Conservation (phyloP, 164 flowering plant species). For the Tinospora cordifolia region DNA sequence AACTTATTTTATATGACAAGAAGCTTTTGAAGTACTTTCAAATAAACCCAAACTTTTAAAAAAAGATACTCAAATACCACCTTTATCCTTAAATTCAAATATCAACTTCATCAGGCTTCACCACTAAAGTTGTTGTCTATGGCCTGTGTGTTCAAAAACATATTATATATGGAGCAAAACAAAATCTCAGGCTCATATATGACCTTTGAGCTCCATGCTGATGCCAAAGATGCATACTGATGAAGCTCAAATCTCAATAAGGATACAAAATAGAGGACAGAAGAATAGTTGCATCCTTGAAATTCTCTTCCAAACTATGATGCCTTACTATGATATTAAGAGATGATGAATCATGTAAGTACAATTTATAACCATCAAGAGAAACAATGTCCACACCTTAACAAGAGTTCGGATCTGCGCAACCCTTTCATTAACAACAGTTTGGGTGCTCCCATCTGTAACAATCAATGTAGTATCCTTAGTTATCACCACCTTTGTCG, state of each 20-base stretch:
- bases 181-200: background rate
- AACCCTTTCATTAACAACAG: slow-evolving; percentile 64
- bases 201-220: background rate
- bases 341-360: background rate
- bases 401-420: slow-evolving; percentile 52
- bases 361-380: background rate
- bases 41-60: too few species aligned
- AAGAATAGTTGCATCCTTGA: background rate
- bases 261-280: background rate
- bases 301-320: too few species aligned
- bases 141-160: too few species aligned
- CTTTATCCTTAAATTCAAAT: too few species aligned
- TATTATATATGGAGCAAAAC: too few species aligned
- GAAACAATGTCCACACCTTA: slow-evolving; percentile 38
- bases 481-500: slow-evolving; percentile 65
- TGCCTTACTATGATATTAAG: background rate
- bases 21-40: too few species aligned
- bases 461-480: slow-evolving; percentile 77
- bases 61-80: too few species aligned
- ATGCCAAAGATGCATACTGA: background rate
- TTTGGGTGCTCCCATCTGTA: slow-evolving; percentile 70
- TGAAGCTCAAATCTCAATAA: background rate
- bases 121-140: too few species aligned
- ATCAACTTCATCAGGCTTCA: too few species aligned
- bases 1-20: too few species aligned